A percentile compares a stretch with the other conserved stretches of the same genome.
These are phyloP conservation scores for Phanerochaete carnosa DNA, from an alignment of 768 basidiomycete species.

Conservation along the genomic window DNA sequence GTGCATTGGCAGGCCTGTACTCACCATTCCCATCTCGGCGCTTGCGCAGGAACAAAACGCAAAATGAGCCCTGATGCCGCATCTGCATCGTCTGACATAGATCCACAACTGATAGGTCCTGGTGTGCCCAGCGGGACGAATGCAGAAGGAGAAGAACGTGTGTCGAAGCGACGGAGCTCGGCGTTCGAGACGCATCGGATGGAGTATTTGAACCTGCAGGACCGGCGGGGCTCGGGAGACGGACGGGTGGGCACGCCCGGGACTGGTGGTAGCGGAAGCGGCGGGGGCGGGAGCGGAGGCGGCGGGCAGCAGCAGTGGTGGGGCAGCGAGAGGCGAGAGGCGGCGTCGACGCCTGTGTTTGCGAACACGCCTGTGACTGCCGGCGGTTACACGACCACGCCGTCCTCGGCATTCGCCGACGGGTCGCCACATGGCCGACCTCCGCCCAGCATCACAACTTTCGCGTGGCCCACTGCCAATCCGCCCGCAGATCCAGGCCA, in stretches of 20 bases:
- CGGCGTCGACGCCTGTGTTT: constrained; percentile 63
- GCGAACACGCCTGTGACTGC: constrained; percentile 49
- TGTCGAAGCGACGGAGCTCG: constrained; percentile 81
- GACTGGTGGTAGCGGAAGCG: background rate
- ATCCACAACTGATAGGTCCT: constrained; percentile 64
- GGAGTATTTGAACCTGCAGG: constrained; percentile 70
- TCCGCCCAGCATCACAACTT: constrained; percentile 61
- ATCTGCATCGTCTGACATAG: constrained; percentile 60
- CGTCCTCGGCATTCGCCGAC: constrained; percentile 51
- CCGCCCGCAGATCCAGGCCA: constrained; percentile 29
- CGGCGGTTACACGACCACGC: constrained; percentile 22
- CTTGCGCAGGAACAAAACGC: constrained; percentile 67
- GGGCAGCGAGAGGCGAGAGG: constrained; percentile 67
- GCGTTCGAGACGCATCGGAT: constrained; percentile 76
- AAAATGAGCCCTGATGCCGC: constrained; percentile 77
- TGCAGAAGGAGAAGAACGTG: constrained; percentile 60
- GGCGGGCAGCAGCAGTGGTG: constrained; percentile 50
- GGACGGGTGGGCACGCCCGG: constrained; percentile 34
- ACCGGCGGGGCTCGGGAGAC: constrained; percentile 76
- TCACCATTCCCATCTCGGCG: constrained; percentile 10
- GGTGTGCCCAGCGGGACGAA: constrained; percentile 61
- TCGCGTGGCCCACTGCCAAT: constrained; percentile 63
- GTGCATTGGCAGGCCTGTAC: constrained; percentile 12
- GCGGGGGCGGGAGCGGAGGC: constrained; percentile 2
- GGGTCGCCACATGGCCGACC: constrained; percentile 64